Percentiles rank a stretch among this genome's conserved stretches.
Conservation (phyloP, 768 basidiomycete genomes). For the Boletus reticulatus region DNA sequence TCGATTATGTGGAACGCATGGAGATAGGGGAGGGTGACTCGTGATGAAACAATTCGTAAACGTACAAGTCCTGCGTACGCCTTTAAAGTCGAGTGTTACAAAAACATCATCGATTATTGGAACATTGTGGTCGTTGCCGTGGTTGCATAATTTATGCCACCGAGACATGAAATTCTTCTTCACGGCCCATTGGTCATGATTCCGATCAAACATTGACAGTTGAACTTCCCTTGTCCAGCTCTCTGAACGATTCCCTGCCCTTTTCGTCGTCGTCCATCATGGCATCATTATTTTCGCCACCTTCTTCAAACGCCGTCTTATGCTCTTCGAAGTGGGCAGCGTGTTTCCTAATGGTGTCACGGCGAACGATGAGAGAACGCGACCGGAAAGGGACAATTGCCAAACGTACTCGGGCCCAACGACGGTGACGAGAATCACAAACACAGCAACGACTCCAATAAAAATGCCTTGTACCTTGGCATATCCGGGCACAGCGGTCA, state of each 20-base stretch:
- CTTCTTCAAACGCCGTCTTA: slow-evolving; percentile 76
- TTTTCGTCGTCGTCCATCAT: slow-evolving; percentile 27
- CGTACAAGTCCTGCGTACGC: too few species aligned
- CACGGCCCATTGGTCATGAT: not conserved
- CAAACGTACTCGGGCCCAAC: slow-evolving; percentile 74
- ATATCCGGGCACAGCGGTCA: slow-evolving; percentile 56
- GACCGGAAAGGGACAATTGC: not conserved
- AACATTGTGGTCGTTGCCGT: not conserved
- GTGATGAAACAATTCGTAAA: too few species aligned
- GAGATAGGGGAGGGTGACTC: too few species aligned
- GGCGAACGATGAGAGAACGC: not conserved
- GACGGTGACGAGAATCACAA: slow-evolving; percentile 70
- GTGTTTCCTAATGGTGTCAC: slow-evolving; percentile 50
- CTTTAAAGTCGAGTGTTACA: too few species aligned
- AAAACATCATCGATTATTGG: not conserved
- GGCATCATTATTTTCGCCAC: slow-evolving; percentile 53
- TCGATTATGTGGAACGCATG: too few species aligned
- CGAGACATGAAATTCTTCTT: not conserved
- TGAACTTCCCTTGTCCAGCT: not conserved
- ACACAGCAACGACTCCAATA: slow-evolving; percentile 78
- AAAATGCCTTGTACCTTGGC: slow-evolving; percentile 84
- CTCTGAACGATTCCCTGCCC: slow-evolving; percentile 1
- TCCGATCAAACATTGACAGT: slow-evolving; percentile 7
- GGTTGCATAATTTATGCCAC: not conserved
- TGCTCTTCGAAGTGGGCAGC: slow-evolving; percentile 82